phyloP scores from a whole-genome alignment of 257 asterid species.

The Forsythia suspensa region DNA sequence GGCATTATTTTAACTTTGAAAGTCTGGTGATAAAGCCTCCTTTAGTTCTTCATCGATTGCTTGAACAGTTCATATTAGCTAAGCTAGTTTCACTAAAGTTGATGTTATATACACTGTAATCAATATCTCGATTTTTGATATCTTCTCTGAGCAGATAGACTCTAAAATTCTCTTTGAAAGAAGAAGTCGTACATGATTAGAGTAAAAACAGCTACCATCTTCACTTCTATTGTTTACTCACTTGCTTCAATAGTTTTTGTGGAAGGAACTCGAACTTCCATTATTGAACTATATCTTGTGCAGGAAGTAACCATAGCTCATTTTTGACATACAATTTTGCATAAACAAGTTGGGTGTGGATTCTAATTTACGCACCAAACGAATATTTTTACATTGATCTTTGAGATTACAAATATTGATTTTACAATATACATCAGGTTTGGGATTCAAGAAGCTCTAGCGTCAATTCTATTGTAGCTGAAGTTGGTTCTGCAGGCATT shows the following conservation, averaged over 20 bases:
- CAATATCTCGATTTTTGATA: not conserved
- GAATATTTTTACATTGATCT: not conserved
- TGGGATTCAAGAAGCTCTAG: not conserved
- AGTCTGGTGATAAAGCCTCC: not conserved
- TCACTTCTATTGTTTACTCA: not conserved
- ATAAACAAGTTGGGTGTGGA: not conserved
- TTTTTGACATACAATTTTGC: not conserved
- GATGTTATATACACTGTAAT: not conserved
- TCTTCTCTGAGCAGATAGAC: not conserved
- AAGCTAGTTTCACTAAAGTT: no score
- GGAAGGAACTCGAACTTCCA: not conserved
- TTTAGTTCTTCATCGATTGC: not conserved
- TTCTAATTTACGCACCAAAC: not conserved
- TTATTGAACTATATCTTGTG: not conserved
- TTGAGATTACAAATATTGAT: not conserved
- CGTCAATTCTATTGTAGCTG: not conserved
- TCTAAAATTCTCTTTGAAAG: not conserved
- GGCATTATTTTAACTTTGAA: not conserved
- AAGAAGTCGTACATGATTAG: no score
- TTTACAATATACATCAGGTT: slow-evolving; percentile 13
- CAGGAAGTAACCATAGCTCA: not conserved
- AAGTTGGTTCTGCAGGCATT: not conserved
- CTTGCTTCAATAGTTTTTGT: not conserved
- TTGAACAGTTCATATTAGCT: not conserved
- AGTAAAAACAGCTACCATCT: not conserved